Conservation (phyloP, 2,329 filamentous ascomycete species). For the Domatiomyces catenatus region DNA sequence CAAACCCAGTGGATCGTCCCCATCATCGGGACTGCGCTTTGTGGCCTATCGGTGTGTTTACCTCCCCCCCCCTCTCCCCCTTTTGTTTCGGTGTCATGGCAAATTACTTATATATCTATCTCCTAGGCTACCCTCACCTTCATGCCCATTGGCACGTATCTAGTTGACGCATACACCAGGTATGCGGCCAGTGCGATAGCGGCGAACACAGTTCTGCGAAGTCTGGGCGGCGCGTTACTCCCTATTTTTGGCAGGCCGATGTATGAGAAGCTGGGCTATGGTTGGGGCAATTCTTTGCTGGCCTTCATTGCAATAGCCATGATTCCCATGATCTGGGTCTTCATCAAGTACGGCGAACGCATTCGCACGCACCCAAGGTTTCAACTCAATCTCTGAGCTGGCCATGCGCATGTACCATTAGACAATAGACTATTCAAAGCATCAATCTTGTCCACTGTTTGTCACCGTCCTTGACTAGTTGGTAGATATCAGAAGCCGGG, state of each 20-base stretch:
- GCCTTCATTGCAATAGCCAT: constrained; percentile 40
- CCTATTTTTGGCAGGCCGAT: constrained; percentile 44
- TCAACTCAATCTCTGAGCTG: constrained; percentile 15
- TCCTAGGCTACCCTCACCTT: constrained; percentile 37
- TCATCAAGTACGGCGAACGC: constrained; percentile 23
- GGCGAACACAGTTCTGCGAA: constrained; percentile 40
- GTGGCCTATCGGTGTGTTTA: constrained; percentile 33
- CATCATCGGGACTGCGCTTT: constrained; percentile 42
- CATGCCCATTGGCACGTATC: constrained; percentile 33
- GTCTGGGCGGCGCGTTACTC: constrained; percentile 42
- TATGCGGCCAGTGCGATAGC: constrained; percentile 37
- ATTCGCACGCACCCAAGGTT: constrained; percentile 22
- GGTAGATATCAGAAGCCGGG: too few species aligned
- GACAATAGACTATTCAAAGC: neutral
- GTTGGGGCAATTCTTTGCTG: constrained; percentile 40
- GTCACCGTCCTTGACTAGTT: too few species aligned
- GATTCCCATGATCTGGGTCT: constrained; percentile 25
- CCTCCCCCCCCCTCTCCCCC: too few species aligned
- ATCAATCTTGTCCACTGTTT: too few species aligned
- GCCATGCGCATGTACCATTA: neutral
- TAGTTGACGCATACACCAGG: constrained; percentile 40
- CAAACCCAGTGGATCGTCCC: constrained; percentile 44
- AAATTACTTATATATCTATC: neutral
- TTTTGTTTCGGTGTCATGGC: too few species aligned
- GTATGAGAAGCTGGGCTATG: constrained; percentile 32